Conservation (phyloP, 2,329 filamentous ascomycete genomes). For the Aspergillus ruber region DNA sequence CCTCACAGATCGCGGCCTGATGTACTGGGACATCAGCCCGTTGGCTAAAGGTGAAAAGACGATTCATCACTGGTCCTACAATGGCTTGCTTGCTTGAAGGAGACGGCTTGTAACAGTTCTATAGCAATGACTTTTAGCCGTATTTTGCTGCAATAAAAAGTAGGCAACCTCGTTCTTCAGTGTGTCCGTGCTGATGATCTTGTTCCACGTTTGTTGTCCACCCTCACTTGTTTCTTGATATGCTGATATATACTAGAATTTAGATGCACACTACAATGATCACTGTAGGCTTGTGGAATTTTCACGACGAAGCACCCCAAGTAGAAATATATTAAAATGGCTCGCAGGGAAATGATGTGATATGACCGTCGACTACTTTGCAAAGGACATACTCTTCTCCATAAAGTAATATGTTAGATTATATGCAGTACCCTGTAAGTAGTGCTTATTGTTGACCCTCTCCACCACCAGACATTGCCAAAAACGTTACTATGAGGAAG, state of each 20-base stretch:
- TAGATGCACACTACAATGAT: too few relatives aligned
- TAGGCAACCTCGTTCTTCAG: too few relatives aligned
- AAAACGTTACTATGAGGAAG: constrained; percentile 34
- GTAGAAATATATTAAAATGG: too few relatives aligned
- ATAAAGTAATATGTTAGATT: not conserved
- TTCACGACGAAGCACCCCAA: too few relatives aligned
- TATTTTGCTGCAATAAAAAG: not conserved
- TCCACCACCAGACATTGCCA: constrained; percentile 37
- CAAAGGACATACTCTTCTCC: too few relatives aligned
- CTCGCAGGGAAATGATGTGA: too few relatives aligned
- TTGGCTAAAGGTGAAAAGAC: constrained; percentile 18
- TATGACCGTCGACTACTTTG: too few relatives aligned
- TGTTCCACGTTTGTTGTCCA: too few relatives aligned
- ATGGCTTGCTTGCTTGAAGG: not conserved
- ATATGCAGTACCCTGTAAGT: not conserved
- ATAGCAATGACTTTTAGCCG: not conserved
- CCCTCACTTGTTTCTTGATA: too few relatives aligned
- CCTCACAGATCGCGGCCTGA: constrained; percentile 37
- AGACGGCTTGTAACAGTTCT: not conserved
- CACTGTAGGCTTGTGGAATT: too few relatives aligned
- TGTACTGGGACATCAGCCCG: constrained; percentile 32
- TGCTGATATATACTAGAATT: too few relatives aligned
- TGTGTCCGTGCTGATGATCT: too few relatives aligned
- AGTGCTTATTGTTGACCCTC: constrained; percentile 19
- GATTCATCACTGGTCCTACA: constrained; percentile 3